Evolutionary conservation across 257 asterid genomes (phyloP).

Genomic region (Solanum corneliomulleri): DNA sequence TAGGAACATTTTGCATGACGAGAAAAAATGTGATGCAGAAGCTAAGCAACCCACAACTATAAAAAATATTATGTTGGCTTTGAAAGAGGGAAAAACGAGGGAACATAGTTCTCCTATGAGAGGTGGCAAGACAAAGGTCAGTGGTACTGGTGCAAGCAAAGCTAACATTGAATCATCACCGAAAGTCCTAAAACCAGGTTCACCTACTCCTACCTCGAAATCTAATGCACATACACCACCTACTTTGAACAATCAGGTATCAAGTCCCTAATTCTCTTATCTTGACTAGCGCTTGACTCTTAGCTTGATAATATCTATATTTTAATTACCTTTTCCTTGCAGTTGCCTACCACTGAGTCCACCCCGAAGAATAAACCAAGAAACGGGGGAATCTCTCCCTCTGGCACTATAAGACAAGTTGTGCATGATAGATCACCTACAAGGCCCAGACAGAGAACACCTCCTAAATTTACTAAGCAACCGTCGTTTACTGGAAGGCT

Average conservation of each 20-base stretch:
- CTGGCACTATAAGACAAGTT: conserved; percentile 31
- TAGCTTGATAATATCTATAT: not conserved
- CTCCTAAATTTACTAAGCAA: conserved; percentile 38
- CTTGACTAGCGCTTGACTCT: not conserved
- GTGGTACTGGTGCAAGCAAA: conserved; percentile 29
- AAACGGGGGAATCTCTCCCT: conserved; percentile 49
- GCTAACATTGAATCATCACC: conserved; percentile 44
- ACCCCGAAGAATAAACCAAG: conserved; percentile 61
- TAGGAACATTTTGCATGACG: conserved; percentile 20
- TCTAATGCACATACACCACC: conserved; percentile 38
- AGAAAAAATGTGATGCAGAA: conserved; percentile 23
- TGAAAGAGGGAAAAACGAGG: conserved; percentile 74
- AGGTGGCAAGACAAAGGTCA: conserved; percentile 29
- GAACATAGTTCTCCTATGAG: conserved; percentile 84
- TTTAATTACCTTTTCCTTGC: conserved; percentile 8
- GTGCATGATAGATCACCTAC: conserved; percentile 42
- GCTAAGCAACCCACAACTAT: conserved; percentile 59
- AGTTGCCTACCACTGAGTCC: conserved; percentile 53
- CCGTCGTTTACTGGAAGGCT: conserved; percentile 45
- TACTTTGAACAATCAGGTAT: conserved; percentile 75
- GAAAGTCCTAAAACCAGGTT: conserved; percentile 31
- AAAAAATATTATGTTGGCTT: conserved; percentile 66
- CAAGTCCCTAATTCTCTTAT: not conserved
- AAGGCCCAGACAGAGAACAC: conserved; percentile 49
- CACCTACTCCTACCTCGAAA: conserved; percentile 18